Percentiles rank a stretch among this genome's conserved stretches.
phyloP scores from a whole-genome alignment of 148 eudicot species.

The Gaultheria prostrata region DNA sequence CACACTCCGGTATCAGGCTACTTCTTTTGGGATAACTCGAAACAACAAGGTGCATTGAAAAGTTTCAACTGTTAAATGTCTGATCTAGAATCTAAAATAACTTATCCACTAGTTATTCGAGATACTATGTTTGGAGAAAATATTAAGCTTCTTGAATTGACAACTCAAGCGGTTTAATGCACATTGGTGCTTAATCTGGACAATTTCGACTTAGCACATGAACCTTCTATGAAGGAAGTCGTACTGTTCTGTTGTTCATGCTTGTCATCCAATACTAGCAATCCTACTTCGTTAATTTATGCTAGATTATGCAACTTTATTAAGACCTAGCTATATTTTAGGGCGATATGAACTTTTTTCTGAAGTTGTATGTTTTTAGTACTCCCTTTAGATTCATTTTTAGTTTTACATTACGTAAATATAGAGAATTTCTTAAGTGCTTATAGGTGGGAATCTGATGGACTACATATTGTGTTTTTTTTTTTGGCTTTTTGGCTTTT shows the following conservation, averaged over 20 bases:
- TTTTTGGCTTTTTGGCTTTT: not conserved
- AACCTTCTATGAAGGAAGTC: not conserved
- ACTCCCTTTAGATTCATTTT: not conserved
- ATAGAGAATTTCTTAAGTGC: not conserved
- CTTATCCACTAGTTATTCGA: not conserved
- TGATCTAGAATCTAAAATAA: not conserved
- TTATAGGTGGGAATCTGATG: constrained; percentile 1
- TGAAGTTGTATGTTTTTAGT: not conserved
- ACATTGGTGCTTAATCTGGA: not conserved
- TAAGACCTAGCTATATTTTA: not conserved
- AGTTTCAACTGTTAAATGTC: not conserved
- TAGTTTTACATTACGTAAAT: not conserved
- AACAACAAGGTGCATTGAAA: constrained; percentile 70
- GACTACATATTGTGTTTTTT: too few species aligned
- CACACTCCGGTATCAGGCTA: constrained; percentile 87
- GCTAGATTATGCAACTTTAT: not conserved
- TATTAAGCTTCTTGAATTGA: not conserved
- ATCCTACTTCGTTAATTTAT: not conserved
- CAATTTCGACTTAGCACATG: not conserved
- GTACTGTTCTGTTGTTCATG: not conserved
- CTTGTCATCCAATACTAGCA: not conserved
- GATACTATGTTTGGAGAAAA: not conserved
- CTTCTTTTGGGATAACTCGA: constrained; percentile 81
- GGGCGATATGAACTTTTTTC: not conserved
- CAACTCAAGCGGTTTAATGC: not conserved